A percentile compares a stretch with the other conserved stretches of the same genome.
phyloP scores from a whole-genome alignment of 495 filamentous ascomycete species.

The Lasiosphaeriaceae sp. region DNA sequence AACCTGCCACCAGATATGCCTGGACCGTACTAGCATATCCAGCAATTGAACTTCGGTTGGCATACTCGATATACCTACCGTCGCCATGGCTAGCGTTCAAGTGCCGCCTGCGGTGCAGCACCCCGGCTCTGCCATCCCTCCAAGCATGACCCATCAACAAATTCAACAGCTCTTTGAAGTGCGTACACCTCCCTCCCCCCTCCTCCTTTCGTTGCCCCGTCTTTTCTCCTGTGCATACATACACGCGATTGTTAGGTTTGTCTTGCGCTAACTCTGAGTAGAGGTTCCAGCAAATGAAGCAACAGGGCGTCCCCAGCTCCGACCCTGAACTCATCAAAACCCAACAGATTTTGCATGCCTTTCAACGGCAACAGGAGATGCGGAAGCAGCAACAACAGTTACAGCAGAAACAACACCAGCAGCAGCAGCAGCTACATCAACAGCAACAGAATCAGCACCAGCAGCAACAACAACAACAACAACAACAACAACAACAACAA shows the following conservation, averaged over 20 bases:
- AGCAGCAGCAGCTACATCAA: constrained; percentile 39
- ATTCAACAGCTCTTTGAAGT: constrained; percentile 61
- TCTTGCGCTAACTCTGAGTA: constrained; percentile 29
- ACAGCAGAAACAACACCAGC: constrained; percentile 35
- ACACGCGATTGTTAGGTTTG: no score
- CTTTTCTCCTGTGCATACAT: background rate
- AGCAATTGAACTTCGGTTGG: constrained; percentile 20
- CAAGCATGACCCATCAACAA: constrained; percentile 56
- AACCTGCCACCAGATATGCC: constrained; percentile 35
- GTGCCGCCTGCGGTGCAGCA: constrained; percentile 55
- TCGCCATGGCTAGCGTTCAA: constrained; percentile 76
- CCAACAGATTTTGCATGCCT: constrained; percentile 58
- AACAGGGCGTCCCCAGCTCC: constrained; percentile 63
- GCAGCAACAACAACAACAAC: constrained; percentile 34
- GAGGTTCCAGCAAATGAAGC: constrained; percentile 81
- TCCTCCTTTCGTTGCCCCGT: background rate
- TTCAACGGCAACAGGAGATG: constrained; percentile 60
- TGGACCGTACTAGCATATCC: constrained; percentile 14
- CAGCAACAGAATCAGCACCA: constrained; percentile 42
- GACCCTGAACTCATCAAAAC: constrained; percentile 80
- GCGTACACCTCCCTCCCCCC: constrained; percentile 22
- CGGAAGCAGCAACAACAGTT: constrained; percentile 44
- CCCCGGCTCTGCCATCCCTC: constrained; percentile 48
- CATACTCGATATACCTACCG: constrained; percentile 17
- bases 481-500: constrained; percentile 32